Base-by-base conservation (phyloP, 768 basidiomycete species). In the Leccinellum albellum region DNA sequence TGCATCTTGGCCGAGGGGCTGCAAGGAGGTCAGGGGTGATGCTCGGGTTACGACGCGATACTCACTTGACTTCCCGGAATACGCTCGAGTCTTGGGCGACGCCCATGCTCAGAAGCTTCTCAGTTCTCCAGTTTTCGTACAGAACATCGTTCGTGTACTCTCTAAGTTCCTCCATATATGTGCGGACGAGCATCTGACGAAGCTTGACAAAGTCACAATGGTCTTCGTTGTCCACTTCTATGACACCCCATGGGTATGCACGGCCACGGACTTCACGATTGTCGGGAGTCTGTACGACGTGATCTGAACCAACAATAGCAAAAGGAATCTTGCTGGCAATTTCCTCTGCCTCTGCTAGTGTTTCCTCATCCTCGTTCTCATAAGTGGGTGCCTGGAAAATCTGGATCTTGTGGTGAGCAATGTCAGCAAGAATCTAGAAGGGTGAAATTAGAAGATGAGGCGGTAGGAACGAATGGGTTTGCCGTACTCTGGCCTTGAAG, bases 121-220 rank as follows among this genome's bases (percentile, higher is more conserved):
- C 94, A 59, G 89, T 92, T 77, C 97, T 82, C 87, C 97, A 99
- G 73, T 98, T 92, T 82, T 99, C 97, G 72, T 99, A 99, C 55
- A 99, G 82, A 35, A 89, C 85, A 66, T 92, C 88, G 70, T 96
- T 95, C 65, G 97, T 98, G 74, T 95, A 91, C 76, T 98, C 97
- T 68, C 96, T 81, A 63, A 99, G 81, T 73, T 99, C 97, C 73
- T 99, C 97, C 97, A 99, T 99, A 73, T 98, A 97, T 10, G 96
- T 98, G 55, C 97, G 84, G 64, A 99, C 89, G 35, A 99, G 89
- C 97, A 99, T 98, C 74, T 98, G 97, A 52, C 97, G 89, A 59
- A 99, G 89, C 76, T 98, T 98, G 74, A 98, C 96, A 71, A 99
- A 99, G 73, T 99, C 97, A 65, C 97, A 99, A 70, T 99, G 97